phyloP scores from a whole-genome alignment of 176 grass and related monocot genomes.

The Pontederia paniculata region DNA sequence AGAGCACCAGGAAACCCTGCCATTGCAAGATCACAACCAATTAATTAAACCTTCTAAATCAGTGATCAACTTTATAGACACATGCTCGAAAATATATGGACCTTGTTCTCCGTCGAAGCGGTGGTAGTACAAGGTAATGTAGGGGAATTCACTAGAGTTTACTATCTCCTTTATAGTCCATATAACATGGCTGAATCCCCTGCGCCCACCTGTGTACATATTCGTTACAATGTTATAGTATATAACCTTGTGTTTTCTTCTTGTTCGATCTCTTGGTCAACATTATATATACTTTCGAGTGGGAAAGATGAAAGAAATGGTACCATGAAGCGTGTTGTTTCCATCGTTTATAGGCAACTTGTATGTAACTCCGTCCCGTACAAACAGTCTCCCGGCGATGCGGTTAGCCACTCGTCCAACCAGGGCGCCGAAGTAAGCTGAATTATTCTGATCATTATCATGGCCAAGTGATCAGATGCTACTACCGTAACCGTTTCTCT shows the following conservation, averaged over 20 bases:
- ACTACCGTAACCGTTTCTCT: too few species aligned
- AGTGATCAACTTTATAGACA: neutral
- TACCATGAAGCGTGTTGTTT: conserved; percentile 80
- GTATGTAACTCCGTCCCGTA: conserved; percentile 45
- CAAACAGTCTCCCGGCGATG: conserved; percentile 42
- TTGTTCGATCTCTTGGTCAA: too few species aligned
- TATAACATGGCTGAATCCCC: conserved; percentile 52
- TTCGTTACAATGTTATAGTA: too few species aligned
- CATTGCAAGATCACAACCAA: neutral
- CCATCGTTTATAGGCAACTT: conserved; percentile 49
- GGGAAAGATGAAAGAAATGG: neutral
- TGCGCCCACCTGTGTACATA: conserved; percentile 30
- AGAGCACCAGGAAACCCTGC: conserved; percentile 70
- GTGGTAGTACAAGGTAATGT: conserved; percentile 56
- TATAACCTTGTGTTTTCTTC: too few species aligned
- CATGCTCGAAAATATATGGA: neutral
- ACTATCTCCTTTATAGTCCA: conserved; percentile 72
- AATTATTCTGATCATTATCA: conserved; percentile 35
- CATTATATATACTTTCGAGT: too few species aligned
- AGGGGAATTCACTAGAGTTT: conserved; percentile 30
- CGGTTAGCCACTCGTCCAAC: conserved; percentile 87
- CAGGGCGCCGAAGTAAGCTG: conserved; percentile 61
- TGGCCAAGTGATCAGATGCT: neutral
- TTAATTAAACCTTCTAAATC: too few species aligned
- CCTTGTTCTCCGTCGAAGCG: conserved; percentile 82